Evolutionary conservation across 805 yeast species (phyloP), one percentile per base, ranked within the genome.

Genomic region (Cyberlindnera mississippiensis): DNA sequence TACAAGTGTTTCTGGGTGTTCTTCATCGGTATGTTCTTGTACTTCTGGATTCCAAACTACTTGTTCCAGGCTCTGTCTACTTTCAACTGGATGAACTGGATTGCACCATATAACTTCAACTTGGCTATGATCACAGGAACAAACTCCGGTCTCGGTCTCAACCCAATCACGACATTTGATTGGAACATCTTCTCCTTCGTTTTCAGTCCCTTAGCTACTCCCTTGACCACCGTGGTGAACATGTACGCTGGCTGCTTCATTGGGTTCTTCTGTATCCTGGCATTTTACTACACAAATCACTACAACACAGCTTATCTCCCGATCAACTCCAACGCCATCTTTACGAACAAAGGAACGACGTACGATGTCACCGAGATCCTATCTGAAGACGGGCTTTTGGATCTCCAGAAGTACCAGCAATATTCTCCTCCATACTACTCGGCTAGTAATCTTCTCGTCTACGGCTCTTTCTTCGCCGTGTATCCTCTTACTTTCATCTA

Each of bases 351-450:
- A 28, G 85, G 80, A 19, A 56, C 64, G 20, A 45, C 63, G 0
- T 80, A 67, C 56, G 62, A 71, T 16, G 75, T 79, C 32, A 65
- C 68, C 14, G 56, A 68, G 40, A 67, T 80, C 14, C 55, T 80
- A 33, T 60, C 71, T 37, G 57, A 73, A 38, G 57, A 73, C 14
- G 71, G 69, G 44, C 50, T 56, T 14, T 68, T 80, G 35, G 82
- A 78, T 52, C 46, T 59, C 17, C 56, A 50, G 2, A 72, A 71
- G 50, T 80, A 79, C 55, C 63, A 66, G 41, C 45, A 58, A n/a
- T 73, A 78, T 47, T 82, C 85, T 1, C 82, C 85, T 8, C 87
- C 88, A 8, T 81, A 72, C 59, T 79, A 77, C 53, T 56, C 77
- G 22, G 85, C 87, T 6, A 85, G 80, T 2, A 76, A 76, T 55